phyloP scores from a whole-genome alignment of 2,329 filamentous ascomycete species.

The Calonectria henricotiae region DNA sequence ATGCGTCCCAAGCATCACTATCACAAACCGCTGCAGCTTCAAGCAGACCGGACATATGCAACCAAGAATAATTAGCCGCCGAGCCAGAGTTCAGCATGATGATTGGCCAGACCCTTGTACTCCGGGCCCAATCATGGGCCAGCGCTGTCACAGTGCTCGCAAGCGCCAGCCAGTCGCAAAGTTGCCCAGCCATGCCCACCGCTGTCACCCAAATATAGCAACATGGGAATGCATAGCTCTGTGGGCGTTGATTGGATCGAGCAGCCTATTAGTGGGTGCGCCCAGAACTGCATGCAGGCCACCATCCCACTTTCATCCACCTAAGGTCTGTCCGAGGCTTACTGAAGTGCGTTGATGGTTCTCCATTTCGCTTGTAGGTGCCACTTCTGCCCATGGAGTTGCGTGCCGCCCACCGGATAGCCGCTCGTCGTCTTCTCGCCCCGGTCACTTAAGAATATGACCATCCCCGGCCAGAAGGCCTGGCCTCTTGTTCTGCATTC shows the following conservation, averaged over 20 bases:
- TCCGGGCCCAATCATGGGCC: slow-evolving; percentile 50
- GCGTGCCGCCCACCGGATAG: slow-evolving; percentile 51
- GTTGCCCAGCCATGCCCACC: slow-evolving; percentile 42
- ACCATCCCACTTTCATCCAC: slow-evolving; percentile 43
- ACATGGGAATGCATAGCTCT: slow-evolving; percentile 31
- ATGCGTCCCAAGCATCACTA: slow-evolving; percentile 46
- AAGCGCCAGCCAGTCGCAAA: slow-evolving; percentile 60
- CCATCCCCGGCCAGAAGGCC: slow-evolving; percentile 50
- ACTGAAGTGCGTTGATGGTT: slow-evolving; percentile 39
- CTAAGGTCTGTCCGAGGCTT: slow-evolving; percentile 45
- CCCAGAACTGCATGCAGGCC: slow-evolving; percentile 45
- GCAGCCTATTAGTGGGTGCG: slow-evolving; percentile 41
- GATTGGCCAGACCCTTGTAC: slow-evolving; percentile 45
- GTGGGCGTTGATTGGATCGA: slow-evolving; percentile 55
- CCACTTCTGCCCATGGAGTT: slow-evolving; percentile 47
- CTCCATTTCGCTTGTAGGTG: slow-evolving; percentile 40
- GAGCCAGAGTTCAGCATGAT: slow-evolving; percentile 38
- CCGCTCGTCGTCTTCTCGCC: slow-evolving; percentile 47
- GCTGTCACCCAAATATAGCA: slow-evolving; percentile 60
- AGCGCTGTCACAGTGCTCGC: slow-evolving; percentile 54
- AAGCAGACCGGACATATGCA: slow-evolving; percentile 37
- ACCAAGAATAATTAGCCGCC: slow-evolving; percentile 52
- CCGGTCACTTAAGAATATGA: slow-evolving; percentile 52
- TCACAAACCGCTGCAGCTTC: slow-evolving; percentile 46
- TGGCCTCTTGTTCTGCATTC: slow-evolving; percentile 55